These are phyloP conservation scores for Hypoxylon rickii DNA, from an alignment of 495 filamentous ascomycete species.

Conservation along the genomic window DNA sequence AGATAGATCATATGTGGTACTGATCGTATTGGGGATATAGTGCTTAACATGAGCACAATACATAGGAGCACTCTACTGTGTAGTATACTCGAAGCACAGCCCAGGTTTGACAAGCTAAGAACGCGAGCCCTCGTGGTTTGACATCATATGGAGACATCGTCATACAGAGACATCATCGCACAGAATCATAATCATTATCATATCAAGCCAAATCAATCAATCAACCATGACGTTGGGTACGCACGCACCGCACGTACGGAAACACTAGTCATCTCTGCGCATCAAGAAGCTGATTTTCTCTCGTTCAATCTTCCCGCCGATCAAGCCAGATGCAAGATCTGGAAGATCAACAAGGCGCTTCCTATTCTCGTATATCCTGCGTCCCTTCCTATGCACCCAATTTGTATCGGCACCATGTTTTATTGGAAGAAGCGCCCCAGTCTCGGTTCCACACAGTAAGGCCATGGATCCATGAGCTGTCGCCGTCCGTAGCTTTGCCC, in stretches of 20 bases:
- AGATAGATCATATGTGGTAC: too few relatives aligned
- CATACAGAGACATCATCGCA: neutral
- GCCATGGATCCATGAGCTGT: too few relatives aligned
- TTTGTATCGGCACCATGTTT: neutral
- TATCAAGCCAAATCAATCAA: too few relatives aligned
- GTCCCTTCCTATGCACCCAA: too few relatives aligned
- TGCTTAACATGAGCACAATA: too few relatives aligned
- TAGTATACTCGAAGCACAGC: slow-evolving; percentile 1
- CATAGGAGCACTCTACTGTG: too few relatives aligned
- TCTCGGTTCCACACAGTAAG: slow-evolving; percentile 24
- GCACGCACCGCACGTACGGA: too few relatives aligned
- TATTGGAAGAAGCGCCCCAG: neutral
- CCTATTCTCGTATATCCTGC: neutral
- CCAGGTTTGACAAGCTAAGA: neutral
- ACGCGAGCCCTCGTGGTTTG: slow-evolving; percentile 20
- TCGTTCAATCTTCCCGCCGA: slow-evolving; percentile 9
- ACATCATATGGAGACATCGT: slow-evolving; percentile 20
- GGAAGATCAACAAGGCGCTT: slow-evolving; percentile 17
- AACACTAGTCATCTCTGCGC: too few relatives aligned
- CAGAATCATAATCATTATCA: neutral
- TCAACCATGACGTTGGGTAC: neutral
- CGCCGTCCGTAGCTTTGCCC: slow-evolving; percentile 8
- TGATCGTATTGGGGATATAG: too few relatives aligned
- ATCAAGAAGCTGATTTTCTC: neutral
- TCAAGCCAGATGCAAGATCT: slow-evolving; percentile 32